Conservation (phyloP, 2,329 filamentous ascomycete genomes). For the Cyphellophora europaea region DNA sequence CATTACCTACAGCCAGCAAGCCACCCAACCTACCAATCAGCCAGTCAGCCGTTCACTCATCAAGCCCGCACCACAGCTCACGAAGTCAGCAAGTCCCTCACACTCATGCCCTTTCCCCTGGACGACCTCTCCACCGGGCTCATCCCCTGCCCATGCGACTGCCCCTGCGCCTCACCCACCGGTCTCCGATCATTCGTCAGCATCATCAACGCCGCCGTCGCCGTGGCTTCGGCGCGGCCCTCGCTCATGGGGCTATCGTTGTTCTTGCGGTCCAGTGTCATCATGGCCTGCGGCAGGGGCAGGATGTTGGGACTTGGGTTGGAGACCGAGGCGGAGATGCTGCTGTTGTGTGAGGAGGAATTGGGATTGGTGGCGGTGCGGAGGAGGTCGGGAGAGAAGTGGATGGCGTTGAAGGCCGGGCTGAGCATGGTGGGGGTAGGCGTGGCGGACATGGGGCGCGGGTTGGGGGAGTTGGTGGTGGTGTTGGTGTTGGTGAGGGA, state of each 20-base stretch:
- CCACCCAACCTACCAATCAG: no score
- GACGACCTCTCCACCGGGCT: conserved; percentile 14
- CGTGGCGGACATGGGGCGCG: conserved; percentile 21
- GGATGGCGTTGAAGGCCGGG: conserved; percentile 18
- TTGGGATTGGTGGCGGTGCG: conserved; percentile 11
- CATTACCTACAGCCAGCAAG: no score
- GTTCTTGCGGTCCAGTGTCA: conserved; percentile 18
- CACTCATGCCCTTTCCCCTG: conserved; percentile 42
- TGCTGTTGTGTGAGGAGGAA: conserved; percentile 4
- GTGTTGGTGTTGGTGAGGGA: no score
- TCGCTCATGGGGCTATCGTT: conserved; percentile 26
- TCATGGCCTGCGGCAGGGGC: conserved; percentile 18
- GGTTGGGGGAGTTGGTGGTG: conserved; percentile 28
- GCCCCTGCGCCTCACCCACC: no score
- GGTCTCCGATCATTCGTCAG: conserved; percentile 66
- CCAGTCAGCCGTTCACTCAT: no score
- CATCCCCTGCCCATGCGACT: conserved; percentile 5
- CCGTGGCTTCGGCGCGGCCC: conserved; percentile 68
- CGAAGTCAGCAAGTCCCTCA: conserved; percentile 45
- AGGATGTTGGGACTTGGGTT: conserved; percentile 13
- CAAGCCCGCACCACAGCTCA: no score
- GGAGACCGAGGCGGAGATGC: background rate
- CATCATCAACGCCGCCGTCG: conserved; percentile 71
- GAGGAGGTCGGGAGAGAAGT: conserved; percentile 13
- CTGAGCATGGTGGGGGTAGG: conserved; percentile 15